Base-by-base conservation (phyloP, 768 basidiomycete genomes). In the Stropharia rugosoannulata region DNA sequence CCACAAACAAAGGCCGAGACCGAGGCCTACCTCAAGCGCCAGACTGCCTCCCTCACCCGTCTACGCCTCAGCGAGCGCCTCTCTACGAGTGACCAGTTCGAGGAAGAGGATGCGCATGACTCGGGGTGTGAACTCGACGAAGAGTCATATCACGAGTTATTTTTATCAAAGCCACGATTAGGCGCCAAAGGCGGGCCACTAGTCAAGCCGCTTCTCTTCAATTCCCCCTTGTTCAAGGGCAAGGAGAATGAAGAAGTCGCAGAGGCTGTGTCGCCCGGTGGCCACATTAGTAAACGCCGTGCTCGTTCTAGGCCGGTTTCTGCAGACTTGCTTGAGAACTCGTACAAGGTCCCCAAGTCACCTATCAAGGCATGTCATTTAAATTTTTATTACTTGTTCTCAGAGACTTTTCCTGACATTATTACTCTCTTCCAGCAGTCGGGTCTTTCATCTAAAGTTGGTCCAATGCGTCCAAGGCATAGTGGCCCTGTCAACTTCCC, bases 241-340 rank as follows among this genome's bases (percentile, higher is more conserved):
- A 82, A 73, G 49, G 64, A 70, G 19, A 72, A 73, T 47, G 80
- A 82, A 57, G 86, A 88, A 64, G 83, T 87, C 29, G 83, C 76
- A 2, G 87, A 85, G 58, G 84, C 83, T 1, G 76, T 90, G 55
- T 91, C 89, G 0, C 89, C 89, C 2, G 87, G 87, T 11, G 89
- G 89, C 0, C 89, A 90, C 68, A 74, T 92, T 54, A 80, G 77
- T 38, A 91, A 92, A 69, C 79, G 89, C 54, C 82, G 89, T 10
- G 89, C 89, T 1, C 83, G 87, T 10, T 83, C 87, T 25, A 77
- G 89, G 49, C 89, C 88, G 2, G 75, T 90, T 12, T 90, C 89
- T 16, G 69, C 80, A 25, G 87, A 89, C 64, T 70, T 89, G 44
- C 74, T 83, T 15, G 80, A 85, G 66, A 79, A 78, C 58, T 68